Evolutionary conservation across 2,329 filamentous ascomycete species (phyloP).

Genomic region (Ilyonectria sp.): DNA sequence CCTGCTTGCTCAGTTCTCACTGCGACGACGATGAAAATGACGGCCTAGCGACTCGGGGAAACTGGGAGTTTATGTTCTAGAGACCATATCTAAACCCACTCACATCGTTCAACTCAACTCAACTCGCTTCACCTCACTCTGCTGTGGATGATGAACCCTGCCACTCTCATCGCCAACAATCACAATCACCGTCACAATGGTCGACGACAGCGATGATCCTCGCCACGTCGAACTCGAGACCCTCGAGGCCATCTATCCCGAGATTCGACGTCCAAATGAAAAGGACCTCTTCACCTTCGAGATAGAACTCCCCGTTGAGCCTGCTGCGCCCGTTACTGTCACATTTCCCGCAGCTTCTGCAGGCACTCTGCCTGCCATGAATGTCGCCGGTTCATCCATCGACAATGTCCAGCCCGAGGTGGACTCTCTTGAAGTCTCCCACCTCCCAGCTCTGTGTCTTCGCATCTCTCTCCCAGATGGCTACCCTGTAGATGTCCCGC

Average conservation of each 20-base stretch:
- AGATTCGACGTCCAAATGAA: constrained; percentile 65
- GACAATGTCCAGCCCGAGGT: constrained; percentile 42
- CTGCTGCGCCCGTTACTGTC: constrained; percentile 69
- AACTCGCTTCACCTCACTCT: constrained; percentile 2
- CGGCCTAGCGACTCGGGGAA: constrained; percentile 7
- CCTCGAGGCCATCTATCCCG: constrained; percentile 77
- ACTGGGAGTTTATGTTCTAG: background rate
- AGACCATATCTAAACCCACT: background rate
- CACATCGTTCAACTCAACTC: background rate
- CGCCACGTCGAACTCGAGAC: constrained; percentile 73
- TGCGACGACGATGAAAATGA: constrained; percentile 13
- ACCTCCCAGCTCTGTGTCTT: constrained; percentile 72
- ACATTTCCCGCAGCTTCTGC: constrained; percentile 66
- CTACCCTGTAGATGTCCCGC: constrained; percentile 71
- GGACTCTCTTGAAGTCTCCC: constrained; percentile 67
- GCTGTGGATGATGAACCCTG: constrained; percentile 40
- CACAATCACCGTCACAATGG: constrained; percentile 47
- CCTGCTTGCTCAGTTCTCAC: constrained; percentile 1
- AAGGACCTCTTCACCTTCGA: constrained; percentile 64
- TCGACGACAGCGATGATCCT: constrained; percentile 63
- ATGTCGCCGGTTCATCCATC: constrained; percentile 18
- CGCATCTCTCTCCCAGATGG: constrained; percentile 68
- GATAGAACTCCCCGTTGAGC: constrained; percentile 72
- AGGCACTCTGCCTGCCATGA: constrained; percentile 33
- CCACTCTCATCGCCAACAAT: constrained; percentile 29